These are phyloP conservation scores for Penicillium decumbens DNA, from an alignment of 2,329 filamentous ascomycete species.

Conservation along the genomic window DNA sequence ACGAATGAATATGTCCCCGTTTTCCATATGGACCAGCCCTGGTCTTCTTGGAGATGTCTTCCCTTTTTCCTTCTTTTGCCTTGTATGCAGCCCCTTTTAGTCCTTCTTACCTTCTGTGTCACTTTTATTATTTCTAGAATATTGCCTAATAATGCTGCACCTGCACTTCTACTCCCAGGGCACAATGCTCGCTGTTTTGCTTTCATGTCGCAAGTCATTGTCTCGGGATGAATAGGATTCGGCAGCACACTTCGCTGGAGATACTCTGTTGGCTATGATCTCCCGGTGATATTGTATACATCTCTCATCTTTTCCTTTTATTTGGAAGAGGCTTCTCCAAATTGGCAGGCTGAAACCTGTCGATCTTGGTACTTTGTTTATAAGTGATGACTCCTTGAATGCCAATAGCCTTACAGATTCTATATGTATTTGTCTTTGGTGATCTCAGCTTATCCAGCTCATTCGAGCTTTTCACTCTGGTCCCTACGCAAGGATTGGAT, in stretches of 20 bases:
- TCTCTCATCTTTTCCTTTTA: slow-evolving; percentile 1
- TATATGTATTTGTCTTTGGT: background rate
- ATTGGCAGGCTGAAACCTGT: slow-evolving; percentile 5
- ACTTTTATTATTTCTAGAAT: slow-evolving; percentile 17
- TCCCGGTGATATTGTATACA: background rate
- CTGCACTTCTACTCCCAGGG: slow-evolving; percentile 3
- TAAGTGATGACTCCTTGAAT: slow-evolving; percentile 17
- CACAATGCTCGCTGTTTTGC: slow-evolving; percentile 8
- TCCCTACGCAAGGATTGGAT: background rate
- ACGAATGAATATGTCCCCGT: slow-evolving; percentile 7
- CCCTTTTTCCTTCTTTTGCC: slow-evolving; percentile 3
- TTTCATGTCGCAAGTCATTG: slow-evolving; percentile 2
- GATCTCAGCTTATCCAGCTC: background rate
- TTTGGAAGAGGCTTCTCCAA: slow-evolving; percentile 1
- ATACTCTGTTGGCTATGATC: background rate
- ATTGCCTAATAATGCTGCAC: slow-evolving; percentile 19
- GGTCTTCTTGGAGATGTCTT: slow-evolving; percentile 2
- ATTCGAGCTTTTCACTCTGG: too few species aligned
- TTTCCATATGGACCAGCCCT: slow-evolving; percentile 6
- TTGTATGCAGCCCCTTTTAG: slow-evolving; percentile 13
- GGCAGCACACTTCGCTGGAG: background rate
- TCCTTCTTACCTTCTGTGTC: slow-evolving; percentile 12
- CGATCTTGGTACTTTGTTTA: slow-evolving; percentile 13
- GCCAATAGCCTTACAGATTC: slow-evolving; percentile 7
- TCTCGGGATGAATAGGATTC: background rate